Conservation (phyloP, 306 rosid genomes). For the Macrotyloma uniflorum region DNA sequence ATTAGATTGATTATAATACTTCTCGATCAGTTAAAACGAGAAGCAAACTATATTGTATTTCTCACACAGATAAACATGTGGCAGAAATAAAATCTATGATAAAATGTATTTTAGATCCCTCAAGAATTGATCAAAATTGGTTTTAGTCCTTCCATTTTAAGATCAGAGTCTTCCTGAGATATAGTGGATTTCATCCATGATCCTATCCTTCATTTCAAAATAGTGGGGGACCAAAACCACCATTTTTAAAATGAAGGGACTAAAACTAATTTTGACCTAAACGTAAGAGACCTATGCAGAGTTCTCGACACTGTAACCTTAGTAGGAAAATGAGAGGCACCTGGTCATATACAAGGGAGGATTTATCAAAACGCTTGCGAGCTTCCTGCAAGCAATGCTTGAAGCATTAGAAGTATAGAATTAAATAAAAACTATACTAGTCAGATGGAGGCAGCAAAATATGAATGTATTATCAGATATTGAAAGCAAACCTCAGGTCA, state of each 20-base stretch:
- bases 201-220: not conserved
- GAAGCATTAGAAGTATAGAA: constrained; percentile 29
- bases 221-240: not conserved
- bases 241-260: not conserved
- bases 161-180: not conserved
- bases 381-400: constrained; percentile 71
- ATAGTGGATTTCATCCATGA: not conserved
- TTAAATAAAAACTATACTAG: not conserved
- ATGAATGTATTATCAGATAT: constrained; percentile 2
- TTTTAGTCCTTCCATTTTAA: not conserved
- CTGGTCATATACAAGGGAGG: constrained; percentile 73
- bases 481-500: constrained; percentile 26
- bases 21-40: constrained; percentile 12
- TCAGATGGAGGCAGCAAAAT: constrained; percentile 28
- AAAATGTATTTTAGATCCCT: not conserved
- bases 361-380: constrained; percentile 86
- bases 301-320: constrained; percentile 25
- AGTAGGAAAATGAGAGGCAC: constrained; percentile 47
- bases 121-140: not conserved
- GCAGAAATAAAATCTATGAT: constrained; percentile 8
- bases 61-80: not conserved
- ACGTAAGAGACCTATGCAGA: not conserved
- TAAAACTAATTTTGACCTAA: not conserved
- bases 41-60: constrained; percentile 19
- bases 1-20: constrained; percentile 6